Percentiles rank a stretch among this genome's conserved stretches.
phyloP scores from a whole-genome alignment of 2,329 filamentous ascomycete species.

The Fusarium algeriense region DNA sequence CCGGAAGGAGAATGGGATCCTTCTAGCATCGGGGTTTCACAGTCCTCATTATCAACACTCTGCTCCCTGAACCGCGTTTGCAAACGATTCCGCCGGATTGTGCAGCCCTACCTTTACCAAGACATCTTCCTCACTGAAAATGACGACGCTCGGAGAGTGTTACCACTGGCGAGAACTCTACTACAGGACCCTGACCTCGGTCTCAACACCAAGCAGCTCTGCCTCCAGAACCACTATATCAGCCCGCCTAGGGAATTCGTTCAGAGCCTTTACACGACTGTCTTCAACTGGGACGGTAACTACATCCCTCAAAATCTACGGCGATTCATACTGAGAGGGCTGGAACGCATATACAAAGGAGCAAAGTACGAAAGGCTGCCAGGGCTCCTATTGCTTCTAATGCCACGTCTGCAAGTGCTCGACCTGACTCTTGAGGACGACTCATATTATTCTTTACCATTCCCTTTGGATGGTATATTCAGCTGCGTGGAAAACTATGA shows the following conservation, averaged over 20 bases:
- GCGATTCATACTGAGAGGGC: neutral
- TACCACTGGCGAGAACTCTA: neutral
- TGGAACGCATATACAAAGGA: neutral
- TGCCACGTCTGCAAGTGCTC: neutral
- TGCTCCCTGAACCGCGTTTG: neutral
- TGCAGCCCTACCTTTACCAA: neutral
- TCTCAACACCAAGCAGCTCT: neutral
- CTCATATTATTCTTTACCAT: neutral
- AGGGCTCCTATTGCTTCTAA: neutral
- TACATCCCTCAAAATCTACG: no score
- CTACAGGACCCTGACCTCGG: neutral
- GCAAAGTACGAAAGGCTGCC: neutral
- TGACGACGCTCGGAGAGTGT: neutral
- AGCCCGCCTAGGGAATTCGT: neutral
- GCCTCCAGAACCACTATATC: neutral
- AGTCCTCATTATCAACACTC: neutral
- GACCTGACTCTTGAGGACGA: neutral
- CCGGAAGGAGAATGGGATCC: neutral
- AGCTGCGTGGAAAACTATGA: neutral
- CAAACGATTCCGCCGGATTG: neutral
- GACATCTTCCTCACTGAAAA: neutral
- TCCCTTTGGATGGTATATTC: neutral
- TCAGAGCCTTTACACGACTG: neutral
- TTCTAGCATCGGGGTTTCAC: neutral
- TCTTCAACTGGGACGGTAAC: no score